Base-by-base conservation (phyloP, 139 green algal species). In the Astrephomene gubernaculifera region DNA sequence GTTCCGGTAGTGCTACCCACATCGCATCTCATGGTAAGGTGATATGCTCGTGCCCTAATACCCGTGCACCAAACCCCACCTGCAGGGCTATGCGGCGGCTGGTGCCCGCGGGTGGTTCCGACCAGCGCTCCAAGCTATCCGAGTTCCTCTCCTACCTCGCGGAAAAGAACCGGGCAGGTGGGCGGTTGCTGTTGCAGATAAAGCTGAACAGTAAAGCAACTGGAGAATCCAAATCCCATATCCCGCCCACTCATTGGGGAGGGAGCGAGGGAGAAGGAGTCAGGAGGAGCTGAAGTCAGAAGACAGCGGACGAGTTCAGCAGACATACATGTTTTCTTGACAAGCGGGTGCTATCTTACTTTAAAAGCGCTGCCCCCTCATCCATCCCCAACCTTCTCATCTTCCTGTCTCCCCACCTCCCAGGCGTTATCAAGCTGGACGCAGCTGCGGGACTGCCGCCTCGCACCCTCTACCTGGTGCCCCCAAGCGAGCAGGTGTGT, bases 381-480 rank as follows among this genome's bases (percentile, higher is more conserved):
- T 67, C 19, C 57, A 67, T 67, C 57, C 22, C 57, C 57, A 14
- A 31, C 17, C 19, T 14, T 67, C 57, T 67, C n/a, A n/a, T 14
- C 57, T 67, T 67, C 17, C 57, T 41, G 63, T 31, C 7, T 2
- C 38, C n/a, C n/a, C n/a, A n/a, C n/a, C n/a, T n/a, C 69, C 25
- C 65, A 79, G 83, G 83, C 39, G 83, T 88, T 5, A 88, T 88
- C 64, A 88, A 88, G 64, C 73, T 88, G 29, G 83, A 88, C 7
- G 45, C 79, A 2, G 65, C 65, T 1, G 49, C 79, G 3, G 45
- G 45, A 14, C 65, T 86, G 22, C 65, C 79, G 1, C 24, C 79
- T 1, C 64, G 79, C 41, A 86, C 79, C 10, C 36, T 86, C 60
- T 87, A 87, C 60, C 41, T 87, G 35, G 71, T 82, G 33, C 81